Percentiles rank a stretch among this genome's conserved stretches.
Conservation (phyloP, 1,139 yeast species). For the Blastobotrys ciferrii region DNA sequence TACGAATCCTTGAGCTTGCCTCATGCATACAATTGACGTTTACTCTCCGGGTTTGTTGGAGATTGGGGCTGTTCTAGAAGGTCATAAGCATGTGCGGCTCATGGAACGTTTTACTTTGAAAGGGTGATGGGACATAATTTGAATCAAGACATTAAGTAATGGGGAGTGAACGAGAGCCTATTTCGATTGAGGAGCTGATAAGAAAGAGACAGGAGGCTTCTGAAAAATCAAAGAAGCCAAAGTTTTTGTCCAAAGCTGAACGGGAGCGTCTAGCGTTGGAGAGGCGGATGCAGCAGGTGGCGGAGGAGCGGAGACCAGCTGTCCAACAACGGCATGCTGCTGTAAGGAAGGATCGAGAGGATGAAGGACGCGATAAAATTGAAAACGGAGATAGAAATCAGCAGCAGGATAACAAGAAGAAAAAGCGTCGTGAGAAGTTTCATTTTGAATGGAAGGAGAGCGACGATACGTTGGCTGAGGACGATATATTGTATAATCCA, state of each 20-base stretch:
- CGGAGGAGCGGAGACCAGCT: not conserved
- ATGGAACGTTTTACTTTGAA: not conserved
- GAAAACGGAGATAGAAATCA: not conserved
- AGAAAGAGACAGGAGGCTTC: conserved; percentile 28
- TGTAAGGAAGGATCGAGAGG: not conserved
- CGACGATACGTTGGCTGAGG: conserved; percentile 60
- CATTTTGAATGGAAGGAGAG: conserved; percentile 66
- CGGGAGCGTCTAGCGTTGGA: conserved; percentile 40
- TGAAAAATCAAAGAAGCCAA: conserved; percentile 38
- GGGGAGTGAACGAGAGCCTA: conserved; percentile 22
- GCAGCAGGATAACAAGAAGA: conserved; percentile 10
- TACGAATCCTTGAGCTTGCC: too few relatives aligned
- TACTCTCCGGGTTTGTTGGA: too few relatives aligned
- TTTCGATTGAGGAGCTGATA: conserved; percentile 48
- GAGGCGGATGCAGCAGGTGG: conserved; percentile 3
- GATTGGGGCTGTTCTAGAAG: too few relatives aligned
- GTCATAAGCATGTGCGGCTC: not conserved
- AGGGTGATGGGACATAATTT: not conserved
- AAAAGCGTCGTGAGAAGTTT: conserved; percentile 41
- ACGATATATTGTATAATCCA: conserved; percentile 42
- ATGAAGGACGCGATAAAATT: not conserved
- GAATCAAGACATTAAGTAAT: too few relatives aligned
- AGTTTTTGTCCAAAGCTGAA: conserved; percentile 50
- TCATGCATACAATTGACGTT: too few relatives aligned
- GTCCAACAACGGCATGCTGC: not conserved